Conservation (phyloP, 345 rosid genomes). For the Sonneratia alba region DNA sequence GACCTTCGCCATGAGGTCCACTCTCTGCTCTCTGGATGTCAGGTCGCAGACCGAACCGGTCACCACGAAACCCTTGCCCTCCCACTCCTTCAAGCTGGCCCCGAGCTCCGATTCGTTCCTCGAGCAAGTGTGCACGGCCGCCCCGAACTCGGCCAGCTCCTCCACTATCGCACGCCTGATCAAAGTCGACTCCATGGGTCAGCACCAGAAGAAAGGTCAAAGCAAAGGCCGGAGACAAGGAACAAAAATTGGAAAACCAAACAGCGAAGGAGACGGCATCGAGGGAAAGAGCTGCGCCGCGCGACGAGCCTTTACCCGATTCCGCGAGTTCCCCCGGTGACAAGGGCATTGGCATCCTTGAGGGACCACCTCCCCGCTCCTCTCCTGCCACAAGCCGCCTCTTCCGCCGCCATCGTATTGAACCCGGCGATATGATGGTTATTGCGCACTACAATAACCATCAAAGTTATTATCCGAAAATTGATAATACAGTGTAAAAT, state of each 20-base stretch:
- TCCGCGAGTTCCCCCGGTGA: conserved; percentile 89
- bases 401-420: conserved; percentile 8
- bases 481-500: too few relatives aligned
- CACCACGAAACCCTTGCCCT: conserved; percentile 40
- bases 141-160: conserved; percentile 68
- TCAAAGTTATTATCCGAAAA: too few relatives aligned
- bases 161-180: conserved; percentile 57
- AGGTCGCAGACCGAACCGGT: conserved; percentile 75
- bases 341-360: conserved; percentile 58
- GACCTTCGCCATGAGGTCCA: conserved; percentile 44
- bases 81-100: conserved; percentile 50
- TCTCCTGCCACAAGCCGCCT: conserved; percentile 21
- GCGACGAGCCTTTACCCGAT: conserved; percentile 39
- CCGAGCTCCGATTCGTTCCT: conserved; percentile 56
- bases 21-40: conserved; percentile 39
- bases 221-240: neutral
- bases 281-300: neutral
- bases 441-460: too few relatives aligned
- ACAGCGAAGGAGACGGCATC: neutral
- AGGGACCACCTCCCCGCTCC: conserved; percentile 51
- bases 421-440: too few relatives aligned
- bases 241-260: neutral
- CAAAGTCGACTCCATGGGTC: neutral
- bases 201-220: neutral
- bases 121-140: conserved; percentile 66